These are phyloP conservation scores for Microbotryum intermedium DNA, from an alignment of 1,284 basidiomycete species.

Conservation along the genomic window DNA sequence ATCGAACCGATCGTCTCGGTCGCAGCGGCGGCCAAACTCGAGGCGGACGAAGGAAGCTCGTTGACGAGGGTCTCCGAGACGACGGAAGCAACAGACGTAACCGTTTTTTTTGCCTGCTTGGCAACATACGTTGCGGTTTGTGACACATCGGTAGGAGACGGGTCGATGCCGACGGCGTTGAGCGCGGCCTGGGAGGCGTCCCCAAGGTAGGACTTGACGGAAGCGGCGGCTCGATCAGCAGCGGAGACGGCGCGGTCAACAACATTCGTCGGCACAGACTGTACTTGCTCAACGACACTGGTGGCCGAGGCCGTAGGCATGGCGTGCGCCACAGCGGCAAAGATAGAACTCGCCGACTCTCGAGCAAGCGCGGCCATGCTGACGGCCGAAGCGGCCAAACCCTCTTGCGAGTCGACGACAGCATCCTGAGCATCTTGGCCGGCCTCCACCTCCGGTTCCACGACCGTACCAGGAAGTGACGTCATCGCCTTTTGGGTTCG, in stretches of 20 bases:
- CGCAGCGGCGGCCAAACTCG: no score
- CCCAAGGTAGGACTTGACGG: constrained; percentile 8
- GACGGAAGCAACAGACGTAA: not conserved
- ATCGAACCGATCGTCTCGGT: no score
- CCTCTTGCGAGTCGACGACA: constrained; percentile 19
- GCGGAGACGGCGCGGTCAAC: constrained; percentile 2
- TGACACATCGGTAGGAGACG: constrained; percentile 10
- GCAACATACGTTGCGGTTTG: constrained; percentile 10
- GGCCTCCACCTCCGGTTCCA: constrained; percentile 20
- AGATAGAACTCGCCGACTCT: constrained; percentile 16
- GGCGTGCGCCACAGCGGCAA: not conserved
- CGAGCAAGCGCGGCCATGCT: constrained; percentile 17
- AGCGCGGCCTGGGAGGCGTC: constrained; percentile 10
- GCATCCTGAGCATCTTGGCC: constrained; percentile 28
- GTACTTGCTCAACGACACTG: not conserved
- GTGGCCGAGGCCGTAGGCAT: constrained; percentile 9
- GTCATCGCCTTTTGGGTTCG: not conserved
- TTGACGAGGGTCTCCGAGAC: no score
- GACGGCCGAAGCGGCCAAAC: constrained; percentile 15
- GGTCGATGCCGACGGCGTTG: constrained; percentile 5
- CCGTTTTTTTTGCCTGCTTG: not conserved
- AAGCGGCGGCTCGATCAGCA: constrained; percentile 5
- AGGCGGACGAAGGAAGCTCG: no score
- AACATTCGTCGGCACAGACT: constrained; percentile 3
- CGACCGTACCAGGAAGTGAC: constrained; percentile 2